Conservation (phyloP, 2,329 filamentous ascomycete genomes). For the Bertia moriformis region DNA sequence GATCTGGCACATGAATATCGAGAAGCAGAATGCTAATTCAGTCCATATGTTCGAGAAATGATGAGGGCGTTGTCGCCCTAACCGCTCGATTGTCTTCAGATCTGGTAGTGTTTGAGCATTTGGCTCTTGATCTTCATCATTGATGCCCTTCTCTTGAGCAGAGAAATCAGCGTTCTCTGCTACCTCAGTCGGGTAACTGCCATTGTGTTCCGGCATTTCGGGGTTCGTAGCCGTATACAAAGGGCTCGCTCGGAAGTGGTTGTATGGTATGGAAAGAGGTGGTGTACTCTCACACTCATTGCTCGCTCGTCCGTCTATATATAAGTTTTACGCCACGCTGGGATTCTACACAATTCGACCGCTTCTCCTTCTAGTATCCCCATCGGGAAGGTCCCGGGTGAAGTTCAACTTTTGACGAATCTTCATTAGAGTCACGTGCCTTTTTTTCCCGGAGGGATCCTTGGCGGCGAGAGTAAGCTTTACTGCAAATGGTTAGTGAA, state of each 20-base stretch:
- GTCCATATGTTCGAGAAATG: slow-evolving; percentile 33
- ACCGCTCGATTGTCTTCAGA: slow-evolving; percentile 25
- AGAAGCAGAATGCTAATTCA: slow-evolving; percentile 49
- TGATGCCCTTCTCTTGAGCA: neutral
- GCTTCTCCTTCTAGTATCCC: too few relatives aligned
- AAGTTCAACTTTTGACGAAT: too few relatives aligned
- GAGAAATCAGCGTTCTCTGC: neutral
- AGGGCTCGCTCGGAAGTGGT: too few relatives aligned
- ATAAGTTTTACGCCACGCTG: too few relatives aligned
- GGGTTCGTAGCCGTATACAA: neutral
- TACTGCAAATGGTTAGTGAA: too few relatives aligned
- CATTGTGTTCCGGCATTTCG: neutral
- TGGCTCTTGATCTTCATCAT: neutral
- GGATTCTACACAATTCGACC: too few relatives aligned
- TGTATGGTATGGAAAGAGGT: too few relatives aligned
- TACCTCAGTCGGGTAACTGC: neutral
- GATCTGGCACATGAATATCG: slow-evolving; percentile 47
- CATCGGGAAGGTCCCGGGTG: too few relatives aligned
- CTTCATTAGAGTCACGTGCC: neutral
- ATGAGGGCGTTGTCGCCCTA: slow-evolving; percentile 47
- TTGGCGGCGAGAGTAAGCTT: too few relatives aligned
- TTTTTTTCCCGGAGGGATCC: neutral
- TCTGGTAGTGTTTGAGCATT: neutral
- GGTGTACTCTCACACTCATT: too few relatives aligned
- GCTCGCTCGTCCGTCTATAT: too few relatives aligned